phyloP scores from a whole-genome alignment of 176 grass and related monocot species.

The Guadua angustifolia region DNA sequence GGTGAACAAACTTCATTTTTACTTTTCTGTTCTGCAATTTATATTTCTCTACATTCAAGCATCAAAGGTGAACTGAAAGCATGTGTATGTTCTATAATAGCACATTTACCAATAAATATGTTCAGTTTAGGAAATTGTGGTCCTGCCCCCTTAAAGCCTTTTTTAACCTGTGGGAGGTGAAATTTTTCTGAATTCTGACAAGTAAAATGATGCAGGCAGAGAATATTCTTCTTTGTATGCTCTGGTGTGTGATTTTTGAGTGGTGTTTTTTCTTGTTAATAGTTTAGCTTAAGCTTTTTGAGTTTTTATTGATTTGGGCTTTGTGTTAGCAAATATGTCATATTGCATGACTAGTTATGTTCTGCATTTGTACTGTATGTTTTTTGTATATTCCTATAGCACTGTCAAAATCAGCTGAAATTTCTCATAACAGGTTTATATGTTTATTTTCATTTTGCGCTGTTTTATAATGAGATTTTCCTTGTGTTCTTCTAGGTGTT shows the following conservation, averaged over 20 bases:
- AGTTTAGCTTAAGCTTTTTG: background rate
- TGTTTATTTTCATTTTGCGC: background rate
- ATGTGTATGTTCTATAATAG: background rate
- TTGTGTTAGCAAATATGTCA: background rate
- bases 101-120: background rate
- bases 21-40: slow-evolving; percentile 23
- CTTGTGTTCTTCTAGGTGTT: slow-evolving; percentile 60
- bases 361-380: background rate
- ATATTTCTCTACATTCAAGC: slow-evolving; percentile 11
- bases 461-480: slow-evolving; percentile 21
- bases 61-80: background rate
- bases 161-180: background rate
- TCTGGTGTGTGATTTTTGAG: background rate
- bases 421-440: slow-evolving; percentile 15
- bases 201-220: background rate
- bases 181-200: background rate
- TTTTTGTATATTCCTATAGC: slow-evolving; percentile 1
- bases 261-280: background rate
- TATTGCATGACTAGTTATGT: slow-evolving; percentile 13
- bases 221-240: background rate
- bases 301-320: background rate
- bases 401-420: background rate
- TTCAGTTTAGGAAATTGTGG: background rate
- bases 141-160: background rate
- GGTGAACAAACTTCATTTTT: slow-evolving; percentile 61